Evolutionary conservation across 495 filamentous ascomycete genomes (phyloP).

Genomic region (Bathelium albidoporum): DNA sequence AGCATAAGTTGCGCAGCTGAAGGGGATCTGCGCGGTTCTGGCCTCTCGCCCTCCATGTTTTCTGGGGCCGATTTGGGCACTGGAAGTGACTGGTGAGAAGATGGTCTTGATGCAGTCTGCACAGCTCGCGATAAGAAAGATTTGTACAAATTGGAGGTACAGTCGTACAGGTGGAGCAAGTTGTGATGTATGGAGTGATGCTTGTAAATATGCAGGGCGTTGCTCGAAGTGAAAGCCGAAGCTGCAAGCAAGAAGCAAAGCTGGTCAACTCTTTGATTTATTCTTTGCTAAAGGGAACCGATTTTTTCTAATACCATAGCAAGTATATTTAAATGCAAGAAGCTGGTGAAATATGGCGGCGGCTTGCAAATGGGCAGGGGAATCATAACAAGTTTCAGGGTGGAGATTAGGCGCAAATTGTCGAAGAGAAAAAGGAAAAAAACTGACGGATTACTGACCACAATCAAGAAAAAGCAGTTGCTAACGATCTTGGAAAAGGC

Average conservation of each 20-base stretch:
- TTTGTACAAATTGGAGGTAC: background rate
- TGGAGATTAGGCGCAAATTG: background rate
- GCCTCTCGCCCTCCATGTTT: background rate
- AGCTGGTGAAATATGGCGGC: background rate
- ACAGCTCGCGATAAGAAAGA: background rate
- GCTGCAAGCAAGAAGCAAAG: too few species aligned
- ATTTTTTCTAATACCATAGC: too few species aligned
- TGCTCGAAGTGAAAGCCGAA: too few species aligned
- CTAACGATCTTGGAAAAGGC: background rate
- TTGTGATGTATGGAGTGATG: too few species aligned
- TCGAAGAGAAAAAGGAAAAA: background rate
- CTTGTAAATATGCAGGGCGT: too few species aligned
- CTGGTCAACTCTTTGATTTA: too few species aligned
- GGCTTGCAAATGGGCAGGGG: background rate
- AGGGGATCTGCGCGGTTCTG: background rate
- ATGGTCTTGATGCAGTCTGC: background rate
- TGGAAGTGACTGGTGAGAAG: background rate
- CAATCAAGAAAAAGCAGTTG: background rate
- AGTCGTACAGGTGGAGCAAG: background rate
- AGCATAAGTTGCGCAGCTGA: constrained; percentile 24
- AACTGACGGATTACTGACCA: background rate
- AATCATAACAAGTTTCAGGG: background rate
- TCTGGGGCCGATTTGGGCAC: background rate
- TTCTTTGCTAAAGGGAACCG: too few species aligned
- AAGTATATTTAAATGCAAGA: too few species aligned